phyloP scores from a whole-genome alignment of 768 basidiomycete genomes.

The Pulveroboletus sp. region DNA sequence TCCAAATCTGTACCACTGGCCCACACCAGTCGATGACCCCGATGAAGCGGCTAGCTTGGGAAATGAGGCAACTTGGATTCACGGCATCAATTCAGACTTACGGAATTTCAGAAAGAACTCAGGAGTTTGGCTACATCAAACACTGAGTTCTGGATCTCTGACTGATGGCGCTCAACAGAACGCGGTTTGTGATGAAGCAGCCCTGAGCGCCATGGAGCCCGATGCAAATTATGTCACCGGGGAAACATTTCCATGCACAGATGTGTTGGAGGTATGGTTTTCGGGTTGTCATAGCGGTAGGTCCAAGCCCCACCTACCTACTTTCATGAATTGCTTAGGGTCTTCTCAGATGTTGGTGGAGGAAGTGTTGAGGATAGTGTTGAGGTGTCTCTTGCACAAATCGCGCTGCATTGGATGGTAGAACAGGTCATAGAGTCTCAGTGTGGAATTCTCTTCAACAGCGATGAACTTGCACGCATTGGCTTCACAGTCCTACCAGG shows the following conservation, averaged over 20 bases:
- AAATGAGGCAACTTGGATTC: background rate
- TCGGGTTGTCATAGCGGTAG: slow-evolving; percentile 65
- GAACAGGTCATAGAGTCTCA: slow-evolving; percentile 52
- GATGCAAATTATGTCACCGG: background rate
- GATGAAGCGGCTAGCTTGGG: slow-evolving; percentile 5
- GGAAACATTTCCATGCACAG: slow-evolving; percentile 23
- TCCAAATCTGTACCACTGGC: slow-evolving; percentile 58
- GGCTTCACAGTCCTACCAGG: slow-evolving; percentile 27
- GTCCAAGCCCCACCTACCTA: slow-evolving; percentile 14
- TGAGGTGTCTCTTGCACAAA: slow-evolving; percentile 45
- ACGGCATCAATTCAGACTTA: background rate
- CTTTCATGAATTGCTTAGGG: background rate
- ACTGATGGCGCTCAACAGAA: background rate
- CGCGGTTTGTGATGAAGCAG: background rate
- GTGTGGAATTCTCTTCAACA: slow-evolving; percentile 60
- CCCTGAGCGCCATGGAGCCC: background rate
- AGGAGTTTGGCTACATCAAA: background rate
- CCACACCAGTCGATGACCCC: slow-evolving; percentile 24
- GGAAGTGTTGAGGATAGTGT: slow-evolving; percentile 45
- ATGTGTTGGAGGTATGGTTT: slow-evolving; percentile 81
- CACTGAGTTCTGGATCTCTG: background rate
- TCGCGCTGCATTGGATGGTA: slow-evolving; percentile 77
- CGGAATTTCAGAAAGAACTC: background rate
- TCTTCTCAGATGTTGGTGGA: slow-evolving; percentile 61
- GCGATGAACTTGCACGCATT: slow-evolving; percentile 40